Evolutionary conservation across 1,284 basidiomycete genomes (phyloP).

Genomic region (Ustilago cynodontis): DNA sequence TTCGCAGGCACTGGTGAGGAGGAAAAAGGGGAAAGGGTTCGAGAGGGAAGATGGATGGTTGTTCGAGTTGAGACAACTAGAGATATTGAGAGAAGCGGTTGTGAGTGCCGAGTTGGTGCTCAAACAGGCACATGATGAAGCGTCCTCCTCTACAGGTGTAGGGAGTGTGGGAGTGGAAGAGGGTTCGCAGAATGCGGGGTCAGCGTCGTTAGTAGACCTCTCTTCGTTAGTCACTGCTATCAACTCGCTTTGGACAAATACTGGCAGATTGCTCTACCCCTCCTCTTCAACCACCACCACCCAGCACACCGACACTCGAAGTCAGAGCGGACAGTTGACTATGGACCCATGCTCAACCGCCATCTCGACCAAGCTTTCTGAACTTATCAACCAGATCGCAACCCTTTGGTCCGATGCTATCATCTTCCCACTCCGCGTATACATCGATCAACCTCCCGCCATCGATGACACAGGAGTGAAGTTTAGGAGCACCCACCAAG

Average conservation of each 20-base stretch:
- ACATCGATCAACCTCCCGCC: conserved; percentile 20
- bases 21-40: conserved; percentile 15
- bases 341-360: conserved; percentile 27
- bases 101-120: conserved; percentile 40
- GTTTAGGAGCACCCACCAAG: conserved; percentile 28
- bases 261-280: conserved; percentile 41
- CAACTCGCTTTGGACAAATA: conserved; percentile 53
- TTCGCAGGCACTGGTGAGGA: conserved; percentile 19
- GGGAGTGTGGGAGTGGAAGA: too few species aligned
- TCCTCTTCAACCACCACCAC: conserved; percentile 14
- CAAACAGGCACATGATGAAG: conserved; percentile 25
- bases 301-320: background rate
- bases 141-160: background rate
- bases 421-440: conserved; percentile 39
- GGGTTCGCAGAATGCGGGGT: background rate
- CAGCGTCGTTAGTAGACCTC: conserved; percentile 29
- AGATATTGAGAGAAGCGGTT: conserved; percentile 46
- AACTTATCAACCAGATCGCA: conserved; percentile 14
- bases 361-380: conserved; percentile 11
- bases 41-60: conserved; percentile 38
- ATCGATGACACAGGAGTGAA: conserved; percentile 13
- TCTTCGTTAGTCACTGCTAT: conserved; percentile 42
- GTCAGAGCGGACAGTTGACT: conserved; percentile 5
- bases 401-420: conserved; percentile 29
- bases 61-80: conserved; percentile 44